Percentiles rank a stretch among this genome's conserved stretches.
Evolutionary conservation across 2,329 filamentous ascomycete genomes (phyloP).

Genomic region (Aureobasidium zeae): DNA sequence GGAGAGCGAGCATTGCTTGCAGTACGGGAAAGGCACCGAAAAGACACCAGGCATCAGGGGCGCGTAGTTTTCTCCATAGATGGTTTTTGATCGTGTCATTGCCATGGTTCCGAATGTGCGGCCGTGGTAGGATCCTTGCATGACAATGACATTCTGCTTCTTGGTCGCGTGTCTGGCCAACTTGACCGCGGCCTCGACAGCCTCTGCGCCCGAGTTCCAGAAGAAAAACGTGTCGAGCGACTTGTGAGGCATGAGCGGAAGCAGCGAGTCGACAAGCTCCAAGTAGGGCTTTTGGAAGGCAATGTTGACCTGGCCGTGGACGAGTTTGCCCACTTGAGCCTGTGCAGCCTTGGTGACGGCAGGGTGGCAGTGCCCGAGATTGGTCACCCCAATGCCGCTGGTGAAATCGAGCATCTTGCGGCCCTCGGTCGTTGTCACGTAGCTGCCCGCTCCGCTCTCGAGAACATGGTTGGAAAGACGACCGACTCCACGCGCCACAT

Average conservation of each 20-base stretch:
- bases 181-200: conserved; percentile 31
- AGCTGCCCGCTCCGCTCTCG: conserved; percentile 27
- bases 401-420: conserved; percentile 29
- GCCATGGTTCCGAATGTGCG: conserved; percentile 31
- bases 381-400: conserved; percentile 29
- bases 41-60: conserved; percentile 34
- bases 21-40: conserved; percentile 32
- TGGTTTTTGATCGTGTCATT: conserved; percentile 30
- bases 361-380: conserved; percentile 32
- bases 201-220: conserved; percentile 32
- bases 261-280: conserved; percentile 27
- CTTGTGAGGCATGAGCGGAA: conserved; percentile 31
- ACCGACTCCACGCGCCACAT: conserved; percentile 19
- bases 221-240: conserved; percentile 34
- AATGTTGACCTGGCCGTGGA: conserved; percentile 35
- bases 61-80: conserved; percentile 27
- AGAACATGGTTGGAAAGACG: conserved; percentile 23
- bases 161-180: conserved; percentile 30
- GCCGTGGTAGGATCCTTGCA: conserved; percentile 32
- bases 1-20: conserved; percentile 30
- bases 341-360: conserved; percentile 30
- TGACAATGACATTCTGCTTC: conserved; percentile 32
- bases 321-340: conserved; percentile 29
- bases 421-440: conserved; percentile 26
- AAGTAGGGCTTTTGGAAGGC: conserved; percentile 33